Base-by-base conservation (phyloP, 371 early-diverging fungal genomes). In the Mortierella sp. region DNA sequence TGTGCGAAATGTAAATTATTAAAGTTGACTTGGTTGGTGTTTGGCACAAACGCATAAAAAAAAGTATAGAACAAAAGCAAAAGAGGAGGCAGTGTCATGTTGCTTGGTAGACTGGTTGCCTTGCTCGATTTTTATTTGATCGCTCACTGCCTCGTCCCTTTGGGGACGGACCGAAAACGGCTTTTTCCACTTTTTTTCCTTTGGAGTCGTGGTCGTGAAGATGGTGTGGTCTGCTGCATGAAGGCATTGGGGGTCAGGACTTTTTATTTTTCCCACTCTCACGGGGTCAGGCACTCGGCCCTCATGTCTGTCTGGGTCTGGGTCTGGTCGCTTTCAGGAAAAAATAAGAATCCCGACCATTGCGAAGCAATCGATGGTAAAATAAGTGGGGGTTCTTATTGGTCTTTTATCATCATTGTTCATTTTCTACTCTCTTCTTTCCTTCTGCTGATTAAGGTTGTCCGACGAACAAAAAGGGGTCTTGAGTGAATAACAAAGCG, bases 1-100 rank as follows among this genome's bases (percentile, higher is more conserved):
- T 72, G 21, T 24, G 67, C 67, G 67, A 67, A 67, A 67, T 67
- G 37, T 10, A 40, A 67, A 67, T 67, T 67, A 67, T 67, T 67
- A 67, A 67, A 37, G 67, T 67, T 64, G 64, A 19, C 19, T 64
- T 64, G 64, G 64, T 24, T 64, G 37, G 59, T 59, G 61, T 61
- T 61, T 61, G 61, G 67, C 67, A 40, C 67, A 67, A 64, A 10
- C 24, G 67, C 67, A 67, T 37, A 40, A 67, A 34, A 59, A 1
- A n/a, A n/a, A n/a, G n/a, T n/a, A n/a, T n/a, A n/a, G n/a, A n/a
- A n/a, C n/a, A 55, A 55, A 59, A 26, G 14, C 57, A 26, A 59
- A 28, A 61, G 34, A 67, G 67, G 67, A 67, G 67, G 67, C 67
- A 21, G 67, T 40, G 24, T 37, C 40, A 37, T 67, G 67, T 67